Evolutionary conservation across 352 stramenopile genomes (phyloP).

Genomic region (Phytopythium vexans): DNA sequence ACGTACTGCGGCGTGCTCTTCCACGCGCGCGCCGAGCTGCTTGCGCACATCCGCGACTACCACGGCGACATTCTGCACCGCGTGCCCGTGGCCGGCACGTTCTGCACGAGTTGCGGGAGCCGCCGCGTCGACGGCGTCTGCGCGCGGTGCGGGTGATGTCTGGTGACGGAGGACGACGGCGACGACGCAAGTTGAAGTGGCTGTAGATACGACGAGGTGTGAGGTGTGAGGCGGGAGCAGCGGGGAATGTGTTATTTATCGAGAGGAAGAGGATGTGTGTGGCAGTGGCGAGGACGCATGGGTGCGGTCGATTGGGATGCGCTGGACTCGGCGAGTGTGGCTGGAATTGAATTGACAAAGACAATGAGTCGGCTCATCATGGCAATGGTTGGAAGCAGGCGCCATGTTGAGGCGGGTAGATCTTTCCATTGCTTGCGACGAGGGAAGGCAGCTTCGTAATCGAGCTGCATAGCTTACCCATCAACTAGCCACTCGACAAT

Average conservation of each 20-base stretch:
- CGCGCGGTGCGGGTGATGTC: slow-evolving; percentile 24
- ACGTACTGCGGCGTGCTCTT: slow-evolving; percentile 50
- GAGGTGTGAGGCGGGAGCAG: neutral
- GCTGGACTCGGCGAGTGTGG: too few species aligned
- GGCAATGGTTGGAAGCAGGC: too few species aligned
- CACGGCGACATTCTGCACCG: slow-evolving; percentile 57
- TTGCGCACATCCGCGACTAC: slow-evolving; percentile 51
- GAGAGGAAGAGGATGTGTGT: neutral
- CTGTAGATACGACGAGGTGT: neutral
- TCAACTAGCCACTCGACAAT: too few species aligned
- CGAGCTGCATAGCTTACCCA: too few species aligned
- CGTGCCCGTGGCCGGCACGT: slow-evolving; percentile 39
- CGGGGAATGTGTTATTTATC: slow-evolving; percentile 1
- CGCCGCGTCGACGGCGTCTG: slow-evolving; percentile 36
- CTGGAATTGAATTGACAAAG: too few species aligned
- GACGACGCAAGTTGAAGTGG: neutral
- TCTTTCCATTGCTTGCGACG: too few species aligned
- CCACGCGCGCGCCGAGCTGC: slow-evolving; percentile 24
- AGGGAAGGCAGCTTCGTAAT: too few species aligned
- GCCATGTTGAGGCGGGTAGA: too few species aligned
- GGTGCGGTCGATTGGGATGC: too few species aligned
- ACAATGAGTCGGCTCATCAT: too few species aligned
- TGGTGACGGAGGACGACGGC: neutral
- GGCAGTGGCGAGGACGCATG: too few species aligned
- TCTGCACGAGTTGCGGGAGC: slow-evolving; percentile 48